Evolutionary conservation across 2,329 filamentous ascomycete species (phyloP).

Genomic region (Sclerotiophoma versabilis): DNA sequence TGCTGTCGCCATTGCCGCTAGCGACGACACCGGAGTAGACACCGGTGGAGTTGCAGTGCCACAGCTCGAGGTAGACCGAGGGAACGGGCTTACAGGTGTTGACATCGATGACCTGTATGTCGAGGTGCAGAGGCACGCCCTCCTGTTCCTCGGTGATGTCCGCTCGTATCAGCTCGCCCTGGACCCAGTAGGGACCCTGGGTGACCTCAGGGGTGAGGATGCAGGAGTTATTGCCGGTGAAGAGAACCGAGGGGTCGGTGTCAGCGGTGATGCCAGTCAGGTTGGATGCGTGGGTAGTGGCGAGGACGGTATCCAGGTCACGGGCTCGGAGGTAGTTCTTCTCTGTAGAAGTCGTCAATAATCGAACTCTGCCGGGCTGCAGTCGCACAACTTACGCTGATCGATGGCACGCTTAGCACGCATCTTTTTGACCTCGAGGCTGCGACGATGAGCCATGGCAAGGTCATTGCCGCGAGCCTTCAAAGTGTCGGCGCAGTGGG

Average conservation of each 20-base stretch:
- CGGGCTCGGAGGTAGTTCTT: conserved; percentile 39
- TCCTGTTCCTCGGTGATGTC: conserved; percentile 58
- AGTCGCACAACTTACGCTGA: conserved; percentile 16
- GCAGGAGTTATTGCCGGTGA: conserved; percentile 44
- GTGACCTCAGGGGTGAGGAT: conserved; percentile 45
- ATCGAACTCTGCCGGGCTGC: neutral
- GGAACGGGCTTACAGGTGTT: conserved; percentile 61
- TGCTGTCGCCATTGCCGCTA: conserved; percentile 52
- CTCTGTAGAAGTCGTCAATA: conserved; percentile 22
- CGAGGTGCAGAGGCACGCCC: conserved; percentile 59
- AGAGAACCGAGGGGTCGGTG: conserved; percentile 37
- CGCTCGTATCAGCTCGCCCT: conserved; percentile 59
- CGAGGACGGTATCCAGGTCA: conserved; percentile 36
- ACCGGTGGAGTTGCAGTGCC: conserved; percentile 54
- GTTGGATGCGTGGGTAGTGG: conserved; percentile 41
- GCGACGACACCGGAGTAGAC: conserved; percentile 48
- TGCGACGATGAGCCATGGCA: conserved; percentile 53
- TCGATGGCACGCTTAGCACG: conserved; percentile 48
- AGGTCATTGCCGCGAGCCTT: conserved; percentile 51
- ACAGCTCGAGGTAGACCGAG: conserved; percentile 61
- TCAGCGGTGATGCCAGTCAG: conserved; percentile 38
- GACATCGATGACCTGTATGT: conserved; percentile 63
- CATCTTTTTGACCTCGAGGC: conserved; percentile 49
- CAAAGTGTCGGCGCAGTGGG: conserved; percentile 51
- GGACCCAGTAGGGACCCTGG: conserved; percentile 51